Conservation (phyloP, 306 rosid species). For the Ceratonia siliqua region DNA sequence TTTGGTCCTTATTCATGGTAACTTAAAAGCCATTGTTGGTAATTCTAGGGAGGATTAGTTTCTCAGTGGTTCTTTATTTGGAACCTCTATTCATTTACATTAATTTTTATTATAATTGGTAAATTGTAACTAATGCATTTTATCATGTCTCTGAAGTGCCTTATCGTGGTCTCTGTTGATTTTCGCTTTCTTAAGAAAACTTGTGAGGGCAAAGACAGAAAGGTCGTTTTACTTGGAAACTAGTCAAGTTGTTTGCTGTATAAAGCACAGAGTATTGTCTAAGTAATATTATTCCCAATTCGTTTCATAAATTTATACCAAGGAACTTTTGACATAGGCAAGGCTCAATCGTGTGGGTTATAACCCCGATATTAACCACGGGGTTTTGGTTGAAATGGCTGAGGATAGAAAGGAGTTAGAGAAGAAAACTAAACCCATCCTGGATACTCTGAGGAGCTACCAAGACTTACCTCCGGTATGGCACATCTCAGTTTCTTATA, state of each 20-base stretch:
- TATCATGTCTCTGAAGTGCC: not conserved
- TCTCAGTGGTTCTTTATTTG: not conserved
- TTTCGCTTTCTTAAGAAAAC: not conserved
- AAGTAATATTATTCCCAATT: conserved; percentile 20
- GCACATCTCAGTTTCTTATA: conserved; percentile 6
- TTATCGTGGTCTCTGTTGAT: not conserved
- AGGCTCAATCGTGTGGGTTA: conserved; percentile 82
- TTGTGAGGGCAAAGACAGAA: not conserved
- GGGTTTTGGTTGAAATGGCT: conserved; percentile 80
- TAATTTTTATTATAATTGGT: not conserved
- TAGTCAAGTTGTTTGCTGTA: not conserved
- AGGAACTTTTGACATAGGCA: conserved; percentile 54
- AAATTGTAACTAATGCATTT: not conserved
- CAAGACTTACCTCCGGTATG: conserved; percentile 94
- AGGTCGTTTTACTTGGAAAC: not conserved
- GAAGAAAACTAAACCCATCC: conserved; percentile 93
- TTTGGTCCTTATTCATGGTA: not conserved
- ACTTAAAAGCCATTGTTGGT: not conserved
- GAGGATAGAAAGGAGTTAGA: conserved; percentile 90
- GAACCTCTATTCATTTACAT: not conserved
- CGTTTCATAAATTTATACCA: not conserved
- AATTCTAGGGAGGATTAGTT: not conserved
- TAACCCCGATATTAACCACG: conserved; percentile 84
- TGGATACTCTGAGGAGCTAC: conserved; percentile 86
- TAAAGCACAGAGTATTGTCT: not conserved